Evolutionary conservation across 225 moss, liverwort and hornwort genomes (phyloP).

Genomic region (Pseudisothecium myosuroides): DNA sequence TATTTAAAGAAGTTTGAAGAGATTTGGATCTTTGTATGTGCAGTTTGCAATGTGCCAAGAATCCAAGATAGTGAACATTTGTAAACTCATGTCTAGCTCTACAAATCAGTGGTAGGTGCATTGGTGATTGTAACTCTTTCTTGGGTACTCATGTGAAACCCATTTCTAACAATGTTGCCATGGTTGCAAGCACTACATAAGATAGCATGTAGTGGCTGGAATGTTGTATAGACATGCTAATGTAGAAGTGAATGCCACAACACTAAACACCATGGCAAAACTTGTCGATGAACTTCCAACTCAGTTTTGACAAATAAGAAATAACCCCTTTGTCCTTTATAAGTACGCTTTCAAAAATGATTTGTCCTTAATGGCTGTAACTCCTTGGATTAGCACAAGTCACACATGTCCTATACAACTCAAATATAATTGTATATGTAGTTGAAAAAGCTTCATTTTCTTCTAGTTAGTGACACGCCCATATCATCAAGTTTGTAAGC

Average conservation of each 20-base stretch:
- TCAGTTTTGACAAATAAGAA: background rate
- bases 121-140: no score
- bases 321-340: background rate
- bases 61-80: no score
- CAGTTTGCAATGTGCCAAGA: no score
- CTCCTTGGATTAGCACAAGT: rapidly evolving
- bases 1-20: no score
- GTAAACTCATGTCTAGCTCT: no score
- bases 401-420: background rate
- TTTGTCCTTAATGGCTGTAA: background rate
- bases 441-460: no score
- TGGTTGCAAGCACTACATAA: no score
- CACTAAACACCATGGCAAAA: background rate
- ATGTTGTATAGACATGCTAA: rapidly evolving
- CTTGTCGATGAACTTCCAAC: background rate
- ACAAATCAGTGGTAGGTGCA: no score
- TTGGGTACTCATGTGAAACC: rapidly evolving
- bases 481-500: background rate
- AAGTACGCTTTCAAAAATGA: background rate
- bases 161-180: no score
- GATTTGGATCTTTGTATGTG: no score
- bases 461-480: background rate
- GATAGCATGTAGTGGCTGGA: background rate
- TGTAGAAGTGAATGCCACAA: background rate
- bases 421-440: background rate